A percentile compares a stretch with the other conserved stretches of the same genome.
Conservation (phyloP, 2,329 filamentous ascomycete genomes). For the Fusarium hostae region DNA sequence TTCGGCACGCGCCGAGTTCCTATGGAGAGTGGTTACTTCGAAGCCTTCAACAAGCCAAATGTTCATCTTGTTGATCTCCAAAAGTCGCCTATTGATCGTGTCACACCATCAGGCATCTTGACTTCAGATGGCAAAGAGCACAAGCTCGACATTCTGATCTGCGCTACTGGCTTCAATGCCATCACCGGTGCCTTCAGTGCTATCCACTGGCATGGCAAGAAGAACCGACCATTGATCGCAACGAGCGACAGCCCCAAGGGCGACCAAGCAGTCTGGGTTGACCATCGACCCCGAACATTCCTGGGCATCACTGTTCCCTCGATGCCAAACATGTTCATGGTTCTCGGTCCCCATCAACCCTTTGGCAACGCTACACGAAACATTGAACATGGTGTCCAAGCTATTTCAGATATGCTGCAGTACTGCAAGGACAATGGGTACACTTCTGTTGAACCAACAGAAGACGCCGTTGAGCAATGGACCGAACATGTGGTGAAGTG, state of each 20-base stretch:
- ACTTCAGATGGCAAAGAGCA: constrained; percentile 16
- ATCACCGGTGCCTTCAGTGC: constrained; percentile 32
- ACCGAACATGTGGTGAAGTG: constrained; percentile 58
- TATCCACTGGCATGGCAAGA: constrained; percentile 31
- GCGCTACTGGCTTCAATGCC: constrained; percentile 32
- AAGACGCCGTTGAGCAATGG: constrained; percentile 31
- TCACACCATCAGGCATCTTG: constrained; percentile 7
- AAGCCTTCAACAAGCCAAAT: constrained; percentile 26
- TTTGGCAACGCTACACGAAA: constrained; percentile 35
- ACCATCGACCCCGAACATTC: constrained; percentile 20
- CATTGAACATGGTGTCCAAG: constrained; percentile 15
- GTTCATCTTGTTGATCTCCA: constrained; percentile 28
- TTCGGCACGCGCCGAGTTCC: constrained; percentile 27
- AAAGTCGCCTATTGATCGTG: constrained; percentile 10
- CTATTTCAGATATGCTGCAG: constrained; percentile 18
- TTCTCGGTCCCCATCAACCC: constrained; percentile 33
- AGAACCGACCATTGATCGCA: constrained; percentile 11
- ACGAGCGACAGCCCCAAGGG: constrained; percentile 16
- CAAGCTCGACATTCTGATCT: constrained; percentile 32
- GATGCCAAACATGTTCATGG: constrained; percentile 42
- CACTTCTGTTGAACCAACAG: constrained; percentile 10
- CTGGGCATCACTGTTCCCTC: constrained; percentile 11
- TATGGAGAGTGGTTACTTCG: constrained; percentile 37
- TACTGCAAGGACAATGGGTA: constrained; percentile 22
- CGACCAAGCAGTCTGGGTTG: constrained; percentile 28